These are phyloP conservation scores for Teratosphaeria gauchensis DNA, from an alignment of 2,329 filamentous ascomycete species.

Conservation along the genomic window DNA sequence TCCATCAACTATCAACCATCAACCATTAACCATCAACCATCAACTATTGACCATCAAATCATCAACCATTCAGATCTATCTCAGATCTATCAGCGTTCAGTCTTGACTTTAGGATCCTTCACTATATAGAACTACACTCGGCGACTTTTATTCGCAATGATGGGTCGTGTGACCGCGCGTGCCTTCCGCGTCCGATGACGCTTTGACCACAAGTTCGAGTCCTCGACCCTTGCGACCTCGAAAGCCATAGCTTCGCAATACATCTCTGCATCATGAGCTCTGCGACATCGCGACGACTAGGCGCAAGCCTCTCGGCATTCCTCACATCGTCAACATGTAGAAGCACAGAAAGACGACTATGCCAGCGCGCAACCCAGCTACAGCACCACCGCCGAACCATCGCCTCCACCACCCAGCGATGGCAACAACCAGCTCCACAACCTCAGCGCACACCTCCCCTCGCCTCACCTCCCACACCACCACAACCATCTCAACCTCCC, in stretches of 20 bases:
- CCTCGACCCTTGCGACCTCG: not conserved
- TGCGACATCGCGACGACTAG: constrained; percentile 11
- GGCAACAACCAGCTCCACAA: constrained; percentile 4
- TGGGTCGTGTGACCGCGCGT: not conserved
- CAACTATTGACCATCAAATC: too few species aligned
- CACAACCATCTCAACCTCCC: constrained; percentile 21
- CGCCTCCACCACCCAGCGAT: constrained; percentile 9
- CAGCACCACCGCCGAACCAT: not conserved
- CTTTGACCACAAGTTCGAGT: not conserved
- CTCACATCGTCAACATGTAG: constrained; percentile 9
- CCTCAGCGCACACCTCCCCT: constrained; percentile 7
- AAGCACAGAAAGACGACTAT: not conserved
- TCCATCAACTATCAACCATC: too few species aligned
- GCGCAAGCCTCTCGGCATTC: constrained; percentile 15
- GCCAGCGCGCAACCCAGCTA: not conserved
- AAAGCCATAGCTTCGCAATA: not conserved
- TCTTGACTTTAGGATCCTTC: too few species aligned
- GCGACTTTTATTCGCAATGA: not conserved
- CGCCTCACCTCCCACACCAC: constrained; percentile 13
- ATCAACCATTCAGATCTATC: too few species aligned
- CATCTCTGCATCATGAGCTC: constrained; percentile 10
- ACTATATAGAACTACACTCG: too few species aligned
- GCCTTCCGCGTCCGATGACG: not conserved
- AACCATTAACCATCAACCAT: too few species aligned
- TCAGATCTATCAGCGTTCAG: too few species aligned